Base-by-base conservation (phyloP, 2,329 filamentous ascomycete species). In the Talaromyces sp. region DNA sequence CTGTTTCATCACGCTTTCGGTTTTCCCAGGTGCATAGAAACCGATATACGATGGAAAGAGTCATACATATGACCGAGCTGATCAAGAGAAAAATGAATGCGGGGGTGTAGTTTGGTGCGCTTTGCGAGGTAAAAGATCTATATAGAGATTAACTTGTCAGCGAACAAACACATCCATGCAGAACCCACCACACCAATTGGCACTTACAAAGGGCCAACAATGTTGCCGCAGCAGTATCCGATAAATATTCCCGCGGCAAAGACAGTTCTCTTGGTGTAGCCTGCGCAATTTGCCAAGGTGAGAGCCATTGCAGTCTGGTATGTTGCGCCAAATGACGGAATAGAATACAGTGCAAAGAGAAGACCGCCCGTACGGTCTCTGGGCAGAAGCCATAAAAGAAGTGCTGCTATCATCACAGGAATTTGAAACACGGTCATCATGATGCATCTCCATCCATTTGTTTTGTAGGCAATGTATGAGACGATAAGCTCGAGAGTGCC, bases 281-380 rank as follows among this genome's bases (percentile, higher is more conserved):
- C 80, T 1, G 79, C 79, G 15, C 78, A 74, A 62, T 82, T 82
- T 28, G 73, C 75, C 33, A 78, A 75, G 15, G 79, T 78, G 76
- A 75, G 79, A 10, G 75, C 74, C 28, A 77, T 75, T 15, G 80
- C 62, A n/a, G 80, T 69, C 36, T 77, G 79, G n/a, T 80, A 70
- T 6, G 73, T 69, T 9, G 76, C 75, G 8, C 77, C 76, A 56
- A 79, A 75, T 2, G 74, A 70, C 57, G 80, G 77, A 57, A 76
- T 75, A 11, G 80, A 71, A 63, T 80, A 80, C 30, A 78, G 73
- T 0, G 77, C 79, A 1, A 77, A 70, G 19, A 81, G 67, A n/a
- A 77, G 70, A 8, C 76, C 77, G 0, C 72, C 71, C 52, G 74
- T 76, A 66, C 80, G 78, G 55, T 67, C 65, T 2, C 72, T 67